A percentile compares a stretch with the other conserved stretches of the same genome.
Conservation (phyloP, 352 stramenopile genomes). For the Nothophytophthora sp. region DNA sequence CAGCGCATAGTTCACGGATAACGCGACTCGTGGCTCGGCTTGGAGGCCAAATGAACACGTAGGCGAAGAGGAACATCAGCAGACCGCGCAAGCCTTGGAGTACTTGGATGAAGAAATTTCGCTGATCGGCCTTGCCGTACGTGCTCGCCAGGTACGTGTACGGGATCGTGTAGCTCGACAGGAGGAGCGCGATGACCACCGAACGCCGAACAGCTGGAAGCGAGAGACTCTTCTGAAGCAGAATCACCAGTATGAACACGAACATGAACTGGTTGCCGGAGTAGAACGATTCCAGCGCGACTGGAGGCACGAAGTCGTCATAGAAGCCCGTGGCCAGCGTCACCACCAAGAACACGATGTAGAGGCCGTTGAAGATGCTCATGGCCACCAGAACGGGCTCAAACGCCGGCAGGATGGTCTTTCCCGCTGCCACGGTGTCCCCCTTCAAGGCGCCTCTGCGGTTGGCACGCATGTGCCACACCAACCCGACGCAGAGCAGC, state of each 20-base stretch:
- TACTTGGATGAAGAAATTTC: conserved; percentile 8
- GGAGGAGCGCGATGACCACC: conserved; percentile 17
- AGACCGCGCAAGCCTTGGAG: conserved; percentile 17
- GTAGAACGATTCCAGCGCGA: conserved; percentile 31
- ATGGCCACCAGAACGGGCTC: conserved; percentile 45
- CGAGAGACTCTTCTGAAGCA: conserved; percentile 54
- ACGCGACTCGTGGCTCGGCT: conserved; percentile 27
- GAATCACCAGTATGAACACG: conserved; percentile 35
- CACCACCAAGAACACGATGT: conserved; percentile 25
- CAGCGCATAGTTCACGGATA: conserved; percentile 33
- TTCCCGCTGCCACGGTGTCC: conserved; percentile 24
- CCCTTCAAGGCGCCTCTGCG: conserved; percentile 29
- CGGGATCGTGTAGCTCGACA: conserved; percentile 27
- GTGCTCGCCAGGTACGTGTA: conserved; percentile 19
- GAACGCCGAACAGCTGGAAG: conserved; percentile 30
- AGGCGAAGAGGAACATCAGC: conserved; percentile 27
- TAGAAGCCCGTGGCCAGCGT: conserved; percentile 24
- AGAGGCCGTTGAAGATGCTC: conserved; percentile 23
- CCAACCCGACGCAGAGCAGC: conserved; percentile 29
- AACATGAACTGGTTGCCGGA: conserved; percentile 36
- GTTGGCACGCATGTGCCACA: conserved; percentile 37
- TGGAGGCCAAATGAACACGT: conserved; percentile 34
- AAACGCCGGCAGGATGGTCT: conserved; percentile 45
- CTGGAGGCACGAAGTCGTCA: conserved; percentile 8
- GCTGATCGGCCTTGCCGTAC: conserved; percentile 7